A percentile compares a stretch with the other conserved stretches of the same genome.
These are phyloP conservation scores for Prosopis cineraria DNA, from an alignment of 306 rosid genomes.

Conservation along the genomic window DNA sequence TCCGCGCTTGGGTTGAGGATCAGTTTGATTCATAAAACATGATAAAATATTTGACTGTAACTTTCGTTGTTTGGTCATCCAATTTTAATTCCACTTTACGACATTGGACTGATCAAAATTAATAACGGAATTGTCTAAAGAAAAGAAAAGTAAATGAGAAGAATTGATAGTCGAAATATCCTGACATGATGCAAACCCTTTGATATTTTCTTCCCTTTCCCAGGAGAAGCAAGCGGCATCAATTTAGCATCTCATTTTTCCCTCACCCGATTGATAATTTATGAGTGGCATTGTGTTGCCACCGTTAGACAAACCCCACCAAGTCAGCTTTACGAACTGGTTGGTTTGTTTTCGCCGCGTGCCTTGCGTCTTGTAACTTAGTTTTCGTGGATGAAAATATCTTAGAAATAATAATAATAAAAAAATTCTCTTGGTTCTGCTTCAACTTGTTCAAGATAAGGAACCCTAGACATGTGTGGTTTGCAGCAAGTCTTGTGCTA, in stretches of 20 bases:
- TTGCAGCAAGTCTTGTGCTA: too few species aligned
- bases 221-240: not conserved
- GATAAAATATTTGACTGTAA: not conserved
- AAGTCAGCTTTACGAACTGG: slow-evolving; percentile 9
- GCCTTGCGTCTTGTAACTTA: not conserved
- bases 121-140: not conserved
- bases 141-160: not conserved
- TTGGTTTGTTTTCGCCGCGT: slow-evolving; percentile 3
- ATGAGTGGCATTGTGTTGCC: slow-evolving; percentile 38
- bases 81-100: not conserved
- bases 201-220: not conserved
- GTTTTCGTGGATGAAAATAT: slow-evolving; percentile 43
- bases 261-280: slow-evolving; percentile 25
- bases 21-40: not conserved
- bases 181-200: not conserved
- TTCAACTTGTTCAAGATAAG: slow-evolving; percentile 48
- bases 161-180: not conserved
- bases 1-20: too few species aligned
- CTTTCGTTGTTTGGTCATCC: not conserved
- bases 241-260: not conserved
- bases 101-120: not conserved
- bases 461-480: slow-evolving; percentile 37
- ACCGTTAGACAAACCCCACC: slow-evolving; percentile 33
- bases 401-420: not conserved
- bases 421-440: slow-evolving; percentile 43